These are phyloP conservation scores for Blastobotrys muscicola DNA, from an alignment of 805 yeast species.

Conservation along the genomic window DNA sequence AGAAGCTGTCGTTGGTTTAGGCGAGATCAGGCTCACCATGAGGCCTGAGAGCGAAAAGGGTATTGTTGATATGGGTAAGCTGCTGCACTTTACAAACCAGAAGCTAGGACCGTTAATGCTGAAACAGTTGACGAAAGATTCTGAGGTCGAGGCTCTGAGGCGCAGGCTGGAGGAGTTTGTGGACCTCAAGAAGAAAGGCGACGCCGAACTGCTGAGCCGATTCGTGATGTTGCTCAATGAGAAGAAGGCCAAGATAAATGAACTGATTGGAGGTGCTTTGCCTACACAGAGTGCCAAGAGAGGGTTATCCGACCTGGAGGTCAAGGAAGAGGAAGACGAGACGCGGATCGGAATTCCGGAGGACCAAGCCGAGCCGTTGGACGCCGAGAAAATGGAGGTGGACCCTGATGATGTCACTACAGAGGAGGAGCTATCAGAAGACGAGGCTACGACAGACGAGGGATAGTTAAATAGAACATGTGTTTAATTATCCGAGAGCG, in stretches of 20 bases:
- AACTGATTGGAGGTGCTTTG: not conserved
- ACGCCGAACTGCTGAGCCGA: not conserved
- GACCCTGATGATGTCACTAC: too few relatives aligned
- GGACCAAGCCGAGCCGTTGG: too few relatives aligned
- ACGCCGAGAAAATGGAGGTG: too few relatives aligned
- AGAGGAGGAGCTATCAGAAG: too few relatives aligned
- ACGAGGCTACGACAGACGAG: too few relatives aligned
- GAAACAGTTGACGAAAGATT: not conserved
- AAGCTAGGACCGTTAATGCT: not conserved
- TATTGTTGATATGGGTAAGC: not conserved
- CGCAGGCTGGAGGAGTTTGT: not conserved
- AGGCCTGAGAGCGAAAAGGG: not conserved
- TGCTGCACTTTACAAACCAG: not conserved
- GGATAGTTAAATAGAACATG: too few relatives aligned
- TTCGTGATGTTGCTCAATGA: not conserved
- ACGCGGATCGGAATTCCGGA: too few relatives aligned
- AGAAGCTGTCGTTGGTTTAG: not conserved
- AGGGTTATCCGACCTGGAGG: too few relatives aligned
- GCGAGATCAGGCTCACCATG: not conserved
- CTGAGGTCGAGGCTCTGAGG: not conserved
- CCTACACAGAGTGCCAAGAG: too few relatives aligned
- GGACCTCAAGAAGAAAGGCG: not conserved
- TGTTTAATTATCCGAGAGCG: too few relatives aligned
- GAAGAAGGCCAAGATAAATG: not conserved
- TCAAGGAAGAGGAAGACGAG: too few relatives aligned